Conservation (phyloP, 106 monocot genomes). For the Dioscorea dumetorum region DNA sequence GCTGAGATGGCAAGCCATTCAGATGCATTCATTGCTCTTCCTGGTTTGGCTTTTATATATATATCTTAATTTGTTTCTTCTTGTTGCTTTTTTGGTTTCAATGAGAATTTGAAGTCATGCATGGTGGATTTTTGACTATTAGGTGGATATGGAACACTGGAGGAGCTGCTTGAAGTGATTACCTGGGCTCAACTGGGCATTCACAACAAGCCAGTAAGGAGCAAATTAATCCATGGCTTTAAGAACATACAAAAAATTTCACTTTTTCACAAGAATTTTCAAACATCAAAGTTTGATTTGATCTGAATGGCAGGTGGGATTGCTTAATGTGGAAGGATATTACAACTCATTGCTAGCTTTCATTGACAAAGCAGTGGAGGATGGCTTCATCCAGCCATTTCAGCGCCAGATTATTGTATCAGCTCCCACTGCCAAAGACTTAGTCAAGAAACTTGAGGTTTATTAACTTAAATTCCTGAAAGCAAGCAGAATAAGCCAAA, state of each 20-base stretch:
- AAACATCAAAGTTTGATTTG: too few species aligned
- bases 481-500: too few species aligned
- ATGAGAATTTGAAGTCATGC: background rate
- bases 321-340: constrained; percentile 88
- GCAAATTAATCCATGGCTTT: too few species aligned
- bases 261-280: too few species aligned
- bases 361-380: constrained; percentile 76
- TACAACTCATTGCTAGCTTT: constrained; percentile 69
- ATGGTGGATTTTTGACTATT: background rate
- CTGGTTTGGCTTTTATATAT: constrained; percentile 31
- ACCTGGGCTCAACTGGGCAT: constrained; percentile 90
- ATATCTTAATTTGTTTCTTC: background rate
- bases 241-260: background rate
- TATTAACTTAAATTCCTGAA: background rate
- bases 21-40: constrained; percentile 81
- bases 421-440: constrained; percentile 46
- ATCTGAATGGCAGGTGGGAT: constrained; percentile 45
- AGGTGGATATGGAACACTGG: constrained; percentile 86
- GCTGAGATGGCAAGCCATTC: constrained; percentile 76
- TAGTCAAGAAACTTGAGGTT: constrained; percentile 74
- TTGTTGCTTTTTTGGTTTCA: background rate
- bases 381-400: constrained; percentile 67
- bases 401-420: constrained; percentile 60
- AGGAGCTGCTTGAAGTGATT: constrained; percentile 83
- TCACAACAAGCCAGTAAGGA: constrained; percentile 68